phyloP scores from a whole-genome alignment of 2,329 filamentous ascomycete genomes.

The Fusarium tjaetaba region DNA sequence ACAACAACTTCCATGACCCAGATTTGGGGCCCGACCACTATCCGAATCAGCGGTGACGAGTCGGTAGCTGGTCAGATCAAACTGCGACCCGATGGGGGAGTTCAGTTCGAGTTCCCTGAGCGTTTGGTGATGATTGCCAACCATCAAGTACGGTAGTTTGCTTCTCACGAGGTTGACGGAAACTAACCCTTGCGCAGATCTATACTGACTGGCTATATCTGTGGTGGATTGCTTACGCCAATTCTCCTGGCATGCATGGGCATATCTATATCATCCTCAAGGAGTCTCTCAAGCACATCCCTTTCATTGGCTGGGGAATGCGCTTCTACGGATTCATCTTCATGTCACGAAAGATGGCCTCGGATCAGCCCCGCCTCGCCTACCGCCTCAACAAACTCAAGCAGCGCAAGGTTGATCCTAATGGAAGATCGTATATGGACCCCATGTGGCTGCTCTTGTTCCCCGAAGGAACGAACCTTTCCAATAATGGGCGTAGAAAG shows the following conservation, averaged over 20 bases:
- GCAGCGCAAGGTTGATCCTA: slow-evolving; percentile 61
- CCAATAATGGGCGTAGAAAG: slow-evolving; percentile 73
- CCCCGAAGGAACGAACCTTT: slow-evolving; percentile 87
- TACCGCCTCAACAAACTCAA: slow-evolving; percentile 78
- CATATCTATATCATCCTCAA: slow-evolving; percentile 92
- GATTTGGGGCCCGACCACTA: slow-evolving; percentile 85
- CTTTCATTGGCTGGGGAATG: slow-evolving; percentile 82
- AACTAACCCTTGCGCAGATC: slow-evolving; percentile 57
- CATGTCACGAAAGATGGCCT: slow-evolving; percentile 87
- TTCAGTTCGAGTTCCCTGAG: slow-evolving; percentile 83
- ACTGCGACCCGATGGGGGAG: slow-evolving; percentile 74
- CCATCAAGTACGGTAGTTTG: slow-evolving; percentile 69
- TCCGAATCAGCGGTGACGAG: slow-evolving; percentile 84
- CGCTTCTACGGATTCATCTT: slow-evolving; percentile 92
- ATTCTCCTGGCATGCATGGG: slow-evolving; percentile 78
- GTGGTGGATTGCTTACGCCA: slow-evolving; percentile 93
- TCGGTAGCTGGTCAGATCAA: slow-evolving; percentile 80
- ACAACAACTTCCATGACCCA: slow-evolving; percentile 83
- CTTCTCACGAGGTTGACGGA: not conserved
- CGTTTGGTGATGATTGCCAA: slow-evolving; percentile 87
- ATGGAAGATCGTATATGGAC: slow-evolving; percentile 66
- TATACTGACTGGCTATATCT: slow-evolving; percentile 94
- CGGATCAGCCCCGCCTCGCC: slow-evolving; percentile 79
- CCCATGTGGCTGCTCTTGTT: slow-evolving; percentile 94
- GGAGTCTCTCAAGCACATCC: slow-evolving; percentile 84